These are phyloP conservation scores for Phanerodontia chrysosporium DNA, from an alignment of 768 basidiomycete genomes.

Conservation along the genomic window DNA sequence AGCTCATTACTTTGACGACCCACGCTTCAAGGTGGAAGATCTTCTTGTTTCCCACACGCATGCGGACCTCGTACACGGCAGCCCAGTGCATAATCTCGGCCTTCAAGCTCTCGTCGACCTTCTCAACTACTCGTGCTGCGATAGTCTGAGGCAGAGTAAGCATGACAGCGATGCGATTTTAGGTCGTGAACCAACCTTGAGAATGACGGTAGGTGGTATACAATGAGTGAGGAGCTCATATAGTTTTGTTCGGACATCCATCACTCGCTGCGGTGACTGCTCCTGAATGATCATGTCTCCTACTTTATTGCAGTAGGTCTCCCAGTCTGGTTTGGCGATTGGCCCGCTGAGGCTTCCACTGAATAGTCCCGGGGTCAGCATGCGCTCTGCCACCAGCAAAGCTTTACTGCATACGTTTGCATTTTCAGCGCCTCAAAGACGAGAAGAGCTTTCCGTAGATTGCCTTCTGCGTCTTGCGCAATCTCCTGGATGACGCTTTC, in stretches of 20 bases:
- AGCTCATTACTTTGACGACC: conserved; percentile 93
- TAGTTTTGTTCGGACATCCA: conserved; percentile 89
- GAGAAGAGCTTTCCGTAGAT: conserved; percentile 90
- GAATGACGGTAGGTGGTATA: conserved; percentile 86
- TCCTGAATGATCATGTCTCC: conserved; percentile 87
- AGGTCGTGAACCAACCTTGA: conserved; percentile 61
- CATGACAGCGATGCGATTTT: neutral
- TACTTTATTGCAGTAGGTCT: conserved; percentile 90
- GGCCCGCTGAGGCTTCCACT: conserved; percentile 74
- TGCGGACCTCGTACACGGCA: conserved; percentile 94
- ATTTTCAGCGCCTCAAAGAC: conserved; percentile 95
- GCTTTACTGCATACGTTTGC: conserved; percentile 88
- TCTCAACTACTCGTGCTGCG: conserved; percentile 80
- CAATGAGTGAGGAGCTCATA: conserved; percentile 97
- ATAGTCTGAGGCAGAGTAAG: conserved; percentile 59
- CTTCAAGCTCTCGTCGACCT: conserved; percentile 87
- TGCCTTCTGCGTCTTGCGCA: conserved; percentile 77
- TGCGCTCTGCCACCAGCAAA: too few species aligned
- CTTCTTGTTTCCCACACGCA: conserved; percentile 89
- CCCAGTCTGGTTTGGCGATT: conserved; percentile 99
- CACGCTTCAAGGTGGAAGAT: conserved; percentile 98
- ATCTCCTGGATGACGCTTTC: conserved; percentile 60
- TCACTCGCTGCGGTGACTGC: conserved; percentile 83
- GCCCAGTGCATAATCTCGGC: conserved; percentile 97
- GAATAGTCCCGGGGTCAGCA: too few species aligned